Evolutionary conservation across 768 basidiomycete species (phyloP), one percentile per base, ranked within the genome.

Genomic region (Pisolithus microcarpus): DNA sequence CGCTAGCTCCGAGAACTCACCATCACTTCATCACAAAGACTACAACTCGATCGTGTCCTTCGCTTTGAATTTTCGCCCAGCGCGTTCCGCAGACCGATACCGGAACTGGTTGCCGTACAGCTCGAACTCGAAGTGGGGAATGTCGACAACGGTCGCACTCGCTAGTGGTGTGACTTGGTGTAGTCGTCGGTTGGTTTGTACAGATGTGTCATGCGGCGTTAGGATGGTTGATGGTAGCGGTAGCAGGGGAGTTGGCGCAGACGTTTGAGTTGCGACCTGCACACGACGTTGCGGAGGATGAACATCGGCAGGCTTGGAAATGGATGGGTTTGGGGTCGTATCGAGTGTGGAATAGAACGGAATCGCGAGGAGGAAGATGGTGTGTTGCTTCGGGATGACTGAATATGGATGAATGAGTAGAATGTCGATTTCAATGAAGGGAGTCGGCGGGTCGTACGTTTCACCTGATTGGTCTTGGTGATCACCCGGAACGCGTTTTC

Each of bases 401-500:
- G 61, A 7, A 19, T 21, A 28, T 10, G 36, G 18, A 19, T 7
- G 34, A 11, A 11, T 15, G 11, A 7, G 34, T 40, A 40, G 15
- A 26, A 28, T 43, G 15, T 4, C 26, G 23, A 7, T 16, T 15
- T 19, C 23, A 24, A 18, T 40, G 44, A n/a, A 39, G 31, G 7
- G 2, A 38, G 42, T n/a, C 23, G 24, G 15, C 49, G 23, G 10
- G 16, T 19, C 73, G 31, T 46, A 88, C 91, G 67, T 70, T 94
- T 93, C 34, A 87, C 63, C 51, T 78, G 70, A 58, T 91, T 74
- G 39, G 77, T 71, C 47, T 65, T 70, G 2, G 91, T 94, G 26
- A 94, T 75, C 46, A 95, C 70, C 61, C 84, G 87, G 75, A 94
- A 92, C 0, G 84, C 82, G 50, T 91, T 90, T 61, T 91, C 89